Percentiles rank a stretch among this genome's conserved stretches.
phyloP scores from a whole-genome alignment of 148 eudicot species.

The Cornus controversa region DNA sequence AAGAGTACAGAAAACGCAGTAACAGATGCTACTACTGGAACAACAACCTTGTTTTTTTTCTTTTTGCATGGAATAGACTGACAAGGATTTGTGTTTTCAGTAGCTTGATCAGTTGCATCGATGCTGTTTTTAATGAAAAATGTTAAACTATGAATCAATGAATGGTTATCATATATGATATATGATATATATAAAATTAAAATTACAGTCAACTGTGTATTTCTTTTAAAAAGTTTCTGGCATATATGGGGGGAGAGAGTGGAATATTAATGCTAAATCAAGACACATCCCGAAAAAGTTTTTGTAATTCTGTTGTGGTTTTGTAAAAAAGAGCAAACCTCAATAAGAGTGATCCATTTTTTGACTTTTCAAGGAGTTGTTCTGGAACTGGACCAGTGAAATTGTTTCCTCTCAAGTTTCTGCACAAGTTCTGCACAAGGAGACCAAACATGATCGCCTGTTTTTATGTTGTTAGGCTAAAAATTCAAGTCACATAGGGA shows the following conservation, averaged over 20 bases:
- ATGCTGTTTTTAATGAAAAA: neutral
- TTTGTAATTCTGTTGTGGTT: no score
- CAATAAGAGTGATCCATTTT: slow-evolving; percentile 12
- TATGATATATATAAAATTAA: neutral
- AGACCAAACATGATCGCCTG: neutral
- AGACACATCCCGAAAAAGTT: neutral
- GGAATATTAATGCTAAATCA: no score
- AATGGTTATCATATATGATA: neutral
- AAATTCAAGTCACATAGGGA: no score
- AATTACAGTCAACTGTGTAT: neutral
- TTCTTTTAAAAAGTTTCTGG: no score
- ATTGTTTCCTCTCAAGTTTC: slow-evolving; percentile 29
- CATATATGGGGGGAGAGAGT: no score
- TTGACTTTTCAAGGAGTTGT: slow-evolving; percentile 22
- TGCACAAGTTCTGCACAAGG: slow-evolving; percentile 21
- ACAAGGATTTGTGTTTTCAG: slow-evolving; percentile 5
- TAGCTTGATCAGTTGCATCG: neutral
- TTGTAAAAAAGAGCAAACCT: neutral
- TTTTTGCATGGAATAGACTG: neutral
- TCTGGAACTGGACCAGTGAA: slow-evolving; percentile 12
- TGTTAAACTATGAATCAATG: neutral
- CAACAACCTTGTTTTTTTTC: slow-evolving; percentile 4
- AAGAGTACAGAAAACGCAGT: slow-evolving; percentile 15
- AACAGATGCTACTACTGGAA: slow-evolving; percentile 20
- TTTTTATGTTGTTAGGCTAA: no score